Evolutionary conservation across 2,329 filamentous ascomycete species (phyloP), one percentile per base, ranked within the genome.

Genomic region (Tympanopsis confertula): DNA sequence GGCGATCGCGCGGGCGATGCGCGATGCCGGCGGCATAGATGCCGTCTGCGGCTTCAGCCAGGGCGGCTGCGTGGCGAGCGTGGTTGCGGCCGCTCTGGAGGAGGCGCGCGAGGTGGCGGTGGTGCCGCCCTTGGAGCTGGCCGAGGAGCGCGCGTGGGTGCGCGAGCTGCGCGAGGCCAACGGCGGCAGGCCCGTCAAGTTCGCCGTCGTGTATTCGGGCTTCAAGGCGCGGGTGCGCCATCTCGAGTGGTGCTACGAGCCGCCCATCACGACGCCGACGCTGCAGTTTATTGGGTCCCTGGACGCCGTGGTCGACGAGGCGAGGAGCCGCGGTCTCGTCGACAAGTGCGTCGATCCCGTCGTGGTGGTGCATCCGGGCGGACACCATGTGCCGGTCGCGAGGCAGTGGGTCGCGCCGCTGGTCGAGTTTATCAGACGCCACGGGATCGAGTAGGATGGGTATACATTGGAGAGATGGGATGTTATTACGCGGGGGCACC

Each of bases 331-430:
- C 45, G 54, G 62, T 37, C 51, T 81, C 39, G 63, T 74, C 5
- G 64, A 74, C 20, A 66, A 63, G 41, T 87, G 73, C 55, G 69
- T 55, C 44, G 67, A 66, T 45, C 63, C 68, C 0, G 35, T 66
- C 51, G 65, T 74, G 45, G 52, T 75, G 48, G 71, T 82, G 48
- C 86, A 94, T 58, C 88, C 89, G 1, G 89, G 89, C 5, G 88
- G 88, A 0, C 89, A 96, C 56, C 87, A 94, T 51, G 73, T 95
- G 50, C 89, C 89, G 0, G 78, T 86, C 42, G 76, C 80, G 47
- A 86, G 82, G 62, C 82, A 87, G 47, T 91, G 82, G 71, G 75
- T 81, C 15, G 79, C 81, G 65, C 81, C 81, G 20, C 59, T 93
- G 45, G 78, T 82, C 4, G 75, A 69, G 1, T 94, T 88, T 52